Evolutionary conservation across 2,329 filamentous ascomycete species (phyloP).

Genomic region (Blastomyces parvus): DNA sequence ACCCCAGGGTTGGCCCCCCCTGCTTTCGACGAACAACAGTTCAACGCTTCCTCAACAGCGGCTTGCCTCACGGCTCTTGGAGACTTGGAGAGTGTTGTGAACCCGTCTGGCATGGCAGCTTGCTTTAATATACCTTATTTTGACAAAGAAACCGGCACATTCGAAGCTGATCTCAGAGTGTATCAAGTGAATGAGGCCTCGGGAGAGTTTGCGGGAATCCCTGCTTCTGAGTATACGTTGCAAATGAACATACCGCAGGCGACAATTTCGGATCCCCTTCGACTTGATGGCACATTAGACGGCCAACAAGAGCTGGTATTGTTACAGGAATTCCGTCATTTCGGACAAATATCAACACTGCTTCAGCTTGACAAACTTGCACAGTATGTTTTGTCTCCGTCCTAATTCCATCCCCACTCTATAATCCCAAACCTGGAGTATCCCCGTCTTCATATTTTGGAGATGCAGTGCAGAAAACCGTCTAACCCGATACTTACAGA

Average conservation of each 20-base stretch:
- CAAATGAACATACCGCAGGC: slow-evolving; percentile 21
- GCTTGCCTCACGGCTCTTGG: slow-evolving; percentile 53
- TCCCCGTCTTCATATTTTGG: background rate
- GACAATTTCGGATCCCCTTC: slow-evolving; percentile 17
- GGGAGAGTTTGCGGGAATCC: slow-evolving; percentile 37
- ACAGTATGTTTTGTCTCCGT: slow-evolving; percentile 15
- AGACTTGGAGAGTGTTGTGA: slow-evolving; percentile 48
- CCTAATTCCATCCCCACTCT: background rate
- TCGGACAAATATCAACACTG: slow-evolving; percentile 24
- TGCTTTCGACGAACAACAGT: slow-evolving; percentile 30
- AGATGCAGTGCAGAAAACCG: background rate
- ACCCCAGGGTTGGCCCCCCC: slow-evolving; percentile 28
- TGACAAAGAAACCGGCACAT: slow-evolving; percentile 54
- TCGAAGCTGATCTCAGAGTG: slow-evolving; percentile 66
- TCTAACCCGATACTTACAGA: slow-evolving; percentile 10
- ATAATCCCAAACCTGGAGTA: background rate
- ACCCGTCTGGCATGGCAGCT: slow-evolving; percentile 66
- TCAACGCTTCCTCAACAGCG: slow-evolving; percentile 37
- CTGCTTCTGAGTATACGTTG: slow-evolving; percentile 23
- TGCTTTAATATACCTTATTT: slow-evolving; percentile 74
- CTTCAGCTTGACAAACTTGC: slow-evolving; percentile 23
- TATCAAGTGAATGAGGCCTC: slow-evolving; percentile 57
- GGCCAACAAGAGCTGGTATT: slow-evolving; percentile 13
- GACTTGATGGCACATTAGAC: slow-evolving; percentile 11
- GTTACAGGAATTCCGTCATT: slow-evolving; percentile 26